These are phyloP conservation scores for Didymella glomerata DNA, from an alignment of 2,329 filamentous ascomycete genomes.

Conservation along the genomic window DNA sequence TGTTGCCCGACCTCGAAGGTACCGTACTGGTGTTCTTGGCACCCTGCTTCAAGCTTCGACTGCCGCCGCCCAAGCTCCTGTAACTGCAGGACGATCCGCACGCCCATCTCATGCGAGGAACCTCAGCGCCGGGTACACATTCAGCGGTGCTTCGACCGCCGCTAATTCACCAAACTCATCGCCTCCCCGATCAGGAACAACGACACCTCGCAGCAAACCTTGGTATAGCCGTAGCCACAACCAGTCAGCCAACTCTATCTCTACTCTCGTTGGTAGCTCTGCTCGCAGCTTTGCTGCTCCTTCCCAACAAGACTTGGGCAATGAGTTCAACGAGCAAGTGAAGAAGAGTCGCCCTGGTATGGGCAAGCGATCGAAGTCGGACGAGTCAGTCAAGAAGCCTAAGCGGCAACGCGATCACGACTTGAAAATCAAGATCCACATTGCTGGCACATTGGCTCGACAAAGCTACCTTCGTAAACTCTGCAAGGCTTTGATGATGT, in stretches of 20 bases:
- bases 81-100: constrained; percentile 15
- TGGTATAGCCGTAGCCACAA: constrained; percentile 51
- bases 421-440: constrained; percentile 67
- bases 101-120: constrained; percentile 34
- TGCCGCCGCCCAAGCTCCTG: constrained; percentile 25
- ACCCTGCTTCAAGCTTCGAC: constrained; percentile 67
- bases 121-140: constrained; percentile 34
- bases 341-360: constrained; percentile 50
- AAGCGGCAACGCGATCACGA: constrained; percentile 57
- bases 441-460: constrained; percentile 75
- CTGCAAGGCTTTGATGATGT: constrained; percentile 86
- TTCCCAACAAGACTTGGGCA: constrained; percentile 52
- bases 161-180: constrained; percentile 51
- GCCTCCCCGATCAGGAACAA: constrained; percentile 54
- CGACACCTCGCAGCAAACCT: constrained; percentile 50
- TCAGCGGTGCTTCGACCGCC: constrained; percentile 47
- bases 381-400: constrained; percentile 49
- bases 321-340: constrained; percentile 54
- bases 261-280: constrained; percentile 56
- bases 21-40: constrained; percentile 76
- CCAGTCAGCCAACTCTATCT: constrained; percentile 54
- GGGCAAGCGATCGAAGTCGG: constrained; percentile 50
- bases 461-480: constrained; percentile 86
- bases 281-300: constrained; percentile 54
- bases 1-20: constrained; percentile 71